phyloP scores from a whole-genome alignment of 2,329 filamentous ascomycete genomes.

The Cladosporium sp. region DNA sequence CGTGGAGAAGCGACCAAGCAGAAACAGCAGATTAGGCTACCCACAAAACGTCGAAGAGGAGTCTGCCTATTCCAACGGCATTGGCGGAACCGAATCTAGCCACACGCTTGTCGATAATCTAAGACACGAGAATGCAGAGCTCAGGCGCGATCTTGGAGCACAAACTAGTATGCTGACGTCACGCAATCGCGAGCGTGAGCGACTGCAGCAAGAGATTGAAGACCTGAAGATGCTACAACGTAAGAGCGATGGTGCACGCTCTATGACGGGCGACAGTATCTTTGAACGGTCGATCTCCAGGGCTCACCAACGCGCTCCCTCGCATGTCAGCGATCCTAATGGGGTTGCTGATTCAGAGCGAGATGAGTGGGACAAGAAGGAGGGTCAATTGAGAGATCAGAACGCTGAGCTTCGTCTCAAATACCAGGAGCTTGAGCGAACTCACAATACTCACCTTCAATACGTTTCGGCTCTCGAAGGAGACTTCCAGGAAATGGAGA shows the following conservation, averaged over 20 bases:
- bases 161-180: constrained; percentile 98
- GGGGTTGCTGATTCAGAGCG: constrained; percentile 71
- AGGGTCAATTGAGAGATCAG: constrained; percentile 79
- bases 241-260: constrained; percentile 57
- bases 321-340: constrained; percentile 66
- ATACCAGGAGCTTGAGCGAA: constrained; percentile 81
- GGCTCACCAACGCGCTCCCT: constrained; percentile 66
- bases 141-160: constrained; percentile 86
- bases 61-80: constrained; percentile 35
- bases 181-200: constrained; percentile 88
- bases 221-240: constrained; percentile 86
- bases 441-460: constrained; percentile 72
- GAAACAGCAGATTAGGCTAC: constrained; percentile 34
- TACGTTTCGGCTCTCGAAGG: constrained; percentile 73
- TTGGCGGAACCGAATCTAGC: constrained; percentile 28
- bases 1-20: constrained; percentile 35
- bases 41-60: constrained; percentile 33
- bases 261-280: constrained; percentile 75
- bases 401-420: constrained; percentile 81
- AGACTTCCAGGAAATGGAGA: constrained; percentile 66
- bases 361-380: constrained; percentile 79
- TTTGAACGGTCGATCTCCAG: constrained; percentile 92
- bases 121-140: constrained; percentile 85
- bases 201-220: constrained; percentile 94
- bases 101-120: constrained; percentile 64